Base-by-base conservation (phyloP, 805 yeast genomes). In the Saccharomycopsis olivae region DNA sequence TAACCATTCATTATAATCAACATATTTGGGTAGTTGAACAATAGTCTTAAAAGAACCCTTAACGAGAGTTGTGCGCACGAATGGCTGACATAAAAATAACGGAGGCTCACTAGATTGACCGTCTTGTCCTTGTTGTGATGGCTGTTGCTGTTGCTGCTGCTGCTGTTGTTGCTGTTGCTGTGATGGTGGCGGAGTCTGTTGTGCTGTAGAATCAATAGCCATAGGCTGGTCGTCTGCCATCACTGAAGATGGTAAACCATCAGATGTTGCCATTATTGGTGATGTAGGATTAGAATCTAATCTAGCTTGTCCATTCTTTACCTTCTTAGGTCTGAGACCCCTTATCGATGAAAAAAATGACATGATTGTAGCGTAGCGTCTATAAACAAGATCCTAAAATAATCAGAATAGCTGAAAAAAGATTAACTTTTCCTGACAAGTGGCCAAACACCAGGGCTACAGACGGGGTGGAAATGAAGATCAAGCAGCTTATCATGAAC, bases 31-130 rank as follows among this genome's bases (percentile, higher is more conserved):
- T 17, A 86, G 65, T 54, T 85, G 95, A 1, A 92, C 96, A 49
- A 92, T 92, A 1, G 98, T 88, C 54, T 84, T 87, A 64, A 87
- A 92, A 0, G 95, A 83, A 14, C 99, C 99, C 55, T 89, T 92
- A 15, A 94, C 98, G 27, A 92, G 64, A 0, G 97, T 94, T 0
- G 96, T 85, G 47, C 88, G 78, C 4, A 88, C 92, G 57, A 83
- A 92, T 11, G 96, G 97, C 51, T 88, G 95, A 54, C 92, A 78
- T 49, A 92, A 57, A 54, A 88, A 92, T 40, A 92, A 52, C 16
- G 58, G 47, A 21, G 52, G 47, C 25, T 55, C 55, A 27, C 38
- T 18, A 31, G 41, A 37, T 35, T 30, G 29, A 35, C 29, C 17
- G 40, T 14, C 6, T 30, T 30, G 53, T 57, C 1, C 57, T 49